Evolutionary conservation across 2,329 filamentous ascomycete species (phyloP).

Genomic region (Aspergillus bombycis): DNA sequence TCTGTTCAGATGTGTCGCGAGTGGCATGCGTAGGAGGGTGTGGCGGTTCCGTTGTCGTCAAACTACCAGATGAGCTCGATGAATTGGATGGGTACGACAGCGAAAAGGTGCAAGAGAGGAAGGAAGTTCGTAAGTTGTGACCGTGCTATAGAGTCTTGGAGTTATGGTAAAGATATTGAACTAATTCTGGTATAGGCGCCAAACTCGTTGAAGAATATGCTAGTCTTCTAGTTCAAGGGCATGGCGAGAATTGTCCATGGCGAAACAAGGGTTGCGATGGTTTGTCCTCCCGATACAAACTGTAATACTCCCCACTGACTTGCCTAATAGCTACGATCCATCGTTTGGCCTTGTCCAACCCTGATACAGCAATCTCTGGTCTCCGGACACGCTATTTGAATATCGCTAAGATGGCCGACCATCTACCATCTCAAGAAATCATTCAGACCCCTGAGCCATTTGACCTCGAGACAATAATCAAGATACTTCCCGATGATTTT

Average conservation of each 20-base stretch:
- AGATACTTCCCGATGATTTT: slow-evolving; percentile 35
- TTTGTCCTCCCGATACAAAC: slow-evolving; percentile 40
- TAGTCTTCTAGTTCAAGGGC: slow-evolving; percentile 72
- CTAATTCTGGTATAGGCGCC: slow-evolving; percentile 46
- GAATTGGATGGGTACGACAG: slow-evolving; percentile 50
- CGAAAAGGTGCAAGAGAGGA: slow-evolving; percentile 46
- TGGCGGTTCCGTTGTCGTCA: slow-evolving; percentile 80
- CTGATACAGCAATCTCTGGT: slow-evolving; percentile 59
- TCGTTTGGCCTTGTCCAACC: slow-evolving; percentile 66
- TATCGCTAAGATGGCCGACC: slow-evolving; percentile 42
- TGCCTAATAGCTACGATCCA: slow-evolving; percentile 62
- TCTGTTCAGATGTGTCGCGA: slow-evolving; percentile 79
- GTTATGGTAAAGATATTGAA: neutral
- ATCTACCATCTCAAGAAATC: slow-evolving; percentile 36
- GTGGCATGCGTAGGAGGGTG: slow-evolving; percentile 82
- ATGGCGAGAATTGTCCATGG: slow-evolving; percentile 85
- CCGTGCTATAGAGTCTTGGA: neutral
- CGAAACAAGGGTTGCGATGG: slow-evolving; percentile 83
- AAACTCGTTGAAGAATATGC: slow-evolving; percentile 77
- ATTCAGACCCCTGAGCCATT: slow-evolving; percentile 37
- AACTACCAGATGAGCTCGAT: slow-evolving; percentile 69
- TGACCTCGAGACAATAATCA: slow-evolving; percentile 34
- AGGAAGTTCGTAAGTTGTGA: slow-evolving; percentile 45
- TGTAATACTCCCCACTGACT: slow-evolving; percentile 24
- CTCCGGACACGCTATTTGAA: slow-evolving; percentile 68